Conservation (phyloP, 2,329 filamentous ascomycete species). For the Fusarium buharicum region DNA sequence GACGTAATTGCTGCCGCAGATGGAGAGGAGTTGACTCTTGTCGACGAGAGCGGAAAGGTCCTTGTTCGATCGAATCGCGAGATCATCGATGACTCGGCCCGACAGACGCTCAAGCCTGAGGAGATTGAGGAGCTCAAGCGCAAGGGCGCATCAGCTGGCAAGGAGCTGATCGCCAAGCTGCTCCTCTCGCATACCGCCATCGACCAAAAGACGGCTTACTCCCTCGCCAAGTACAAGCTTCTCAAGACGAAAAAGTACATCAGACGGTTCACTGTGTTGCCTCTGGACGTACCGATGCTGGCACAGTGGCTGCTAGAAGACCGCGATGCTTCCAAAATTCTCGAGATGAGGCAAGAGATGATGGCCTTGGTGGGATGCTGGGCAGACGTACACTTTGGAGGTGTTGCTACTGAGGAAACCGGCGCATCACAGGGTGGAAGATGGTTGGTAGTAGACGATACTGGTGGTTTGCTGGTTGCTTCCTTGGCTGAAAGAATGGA, state of each 20-base stretch:
- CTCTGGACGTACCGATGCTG: constrained; percentile 81
- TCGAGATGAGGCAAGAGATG: constrained; percentile 88
- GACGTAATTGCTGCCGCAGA: constrained; percentile 52
- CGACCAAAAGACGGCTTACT: constrained; percentile 94
- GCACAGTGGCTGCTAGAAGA: constrained; percentile 82
- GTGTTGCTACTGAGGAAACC: constrained; percentile 43
- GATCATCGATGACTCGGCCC: constrained; percentile 68
- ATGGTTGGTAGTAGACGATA: constrained; percentile 89
- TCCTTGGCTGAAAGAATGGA: constrained; percentile 91
- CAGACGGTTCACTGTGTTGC: constrained; percentile 84
- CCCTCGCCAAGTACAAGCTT: constrained; percentile 93
- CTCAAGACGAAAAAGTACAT: constrained; percentile 95
- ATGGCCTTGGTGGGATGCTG: constrained; percentile 85
- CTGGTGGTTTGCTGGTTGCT: constrained; percentile 82
- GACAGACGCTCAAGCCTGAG: constrained; percentile 80
- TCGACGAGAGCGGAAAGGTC: constrained; percentile 56
- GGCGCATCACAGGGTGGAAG: constrained; percentile 56
- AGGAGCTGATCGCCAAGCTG: constrained; percentile 92
- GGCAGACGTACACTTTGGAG: constrained; percentile 82
- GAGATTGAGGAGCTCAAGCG: constrained; percentile 81
- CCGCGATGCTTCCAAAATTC: constrained; percentile 80
- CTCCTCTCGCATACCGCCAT: constrained; percentile 88
- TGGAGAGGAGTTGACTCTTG: constrained; percentile 56
- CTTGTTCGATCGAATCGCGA: constrained; percentile 67
- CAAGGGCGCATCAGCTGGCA: constrained; percentile 80